phyloP scores from a whole-genome alignment of 768 basidiomycete genomes.

The Boletus rubroflammeus region DNA sequence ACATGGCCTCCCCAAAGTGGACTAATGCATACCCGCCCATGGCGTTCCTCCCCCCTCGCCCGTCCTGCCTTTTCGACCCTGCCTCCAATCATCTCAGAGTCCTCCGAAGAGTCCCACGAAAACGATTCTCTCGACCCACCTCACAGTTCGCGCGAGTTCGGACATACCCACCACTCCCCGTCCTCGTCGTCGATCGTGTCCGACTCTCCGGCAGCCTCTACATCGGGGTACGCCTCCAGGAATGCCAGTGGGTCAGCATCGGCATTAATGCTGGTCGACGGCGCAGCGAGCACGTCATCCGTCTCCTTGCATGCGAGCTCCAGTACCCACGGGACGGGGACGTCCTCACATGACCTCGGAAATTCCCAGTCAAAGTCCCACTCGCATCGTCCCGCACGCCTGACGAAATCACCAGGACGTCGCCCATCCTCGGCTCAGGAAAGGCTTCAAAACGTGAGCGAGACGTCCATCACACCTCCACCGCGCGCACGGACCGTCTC shows the following conservation, averaged over 20 bases:
- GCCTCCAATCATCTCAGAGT: conserved; percentile 22
- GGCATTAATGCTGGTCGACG: conserved; percentile 7
- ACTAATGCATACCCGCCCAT: conserved; percentile 20
- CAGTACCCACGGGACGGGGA: conserved; percentile 4
- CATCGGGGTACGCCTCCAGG: conserved; percentile 17
- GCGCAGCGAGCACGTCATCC: conserved; percentile 24
- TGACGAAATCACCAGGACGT: conserved; percentile 10
- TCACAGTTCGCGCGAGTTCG: not conserved
- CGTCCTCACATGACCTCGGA: conserved; percentile 20
- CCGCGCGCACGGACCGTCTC: conserved; percentile 24
- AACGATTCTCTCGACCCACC: not conserved
- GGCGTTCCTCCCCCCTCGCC: conserved; percentile 31
- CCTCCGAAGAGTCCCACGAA: conserved; percentile 19
- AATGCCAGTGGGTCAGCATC: conserved; percentile 9
- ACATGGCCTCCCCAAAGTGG: conserved; percentile 7
- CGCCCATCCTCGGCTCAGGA: conserved; percentile 8
- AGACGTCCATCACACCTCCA: conserved; percentile 7
- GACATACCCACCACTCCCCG: conserved; percentile 1
- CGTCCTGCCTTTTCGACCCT: conserved; percentile 24
- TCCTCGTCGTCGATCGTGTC: conserved; percentile 18
- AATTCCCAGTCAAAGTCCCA: not conserved
- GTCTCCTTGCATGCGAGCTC: conserved; percentile 12
- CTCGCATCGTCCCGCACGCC: conserved; percentile 4
- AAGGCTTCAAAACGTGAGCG: not conserved
- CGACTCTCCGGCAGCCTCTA: conserved; percentile 8